Conservation (phyloP, 371 early-diverging fungal genomes). For the Syncephalastrum sp. region DNA sequence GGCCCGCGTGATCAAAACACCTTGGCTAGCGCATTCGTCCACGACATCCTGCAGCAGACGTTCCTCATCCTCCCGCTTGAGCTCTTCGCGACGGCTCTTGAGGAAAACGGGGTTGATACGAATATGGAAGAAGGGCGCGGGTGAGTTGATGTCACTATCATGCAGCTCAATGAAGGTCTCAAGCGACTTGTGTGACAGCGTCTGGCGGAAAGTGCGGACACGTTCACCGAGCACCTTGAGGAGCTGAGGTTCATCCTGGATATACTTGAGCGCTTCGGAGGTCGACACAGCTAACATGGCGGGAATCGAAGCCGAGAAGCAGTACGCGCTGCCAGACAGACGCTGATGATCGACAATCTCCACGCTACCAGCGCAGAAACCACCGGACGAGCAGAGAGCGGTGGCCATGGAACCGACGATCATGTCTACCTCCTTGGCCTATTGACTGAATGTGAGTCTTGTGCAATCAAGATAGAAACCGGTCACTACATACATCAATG, state of each 20-base stretch:
- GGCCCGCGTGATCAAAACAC: slow-evolving; percentile 83
- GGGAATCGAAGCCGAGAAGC: slow-evolving; percentile 98
- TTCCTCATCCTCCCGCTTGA: slow-evolving; percentile 58
- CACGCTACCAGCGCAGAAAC: slow-evolving; percentile 91
- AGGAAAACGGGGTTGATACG: slow-evolving; percentile 54
- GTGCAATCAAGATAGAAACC: not conserved
- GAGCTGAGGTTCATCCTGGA: slow-evolving; percentile 44
- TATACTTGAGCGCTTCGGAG: slow-evolving; percentile 78
- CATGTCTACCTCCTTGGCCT: slow-evolving; percentile 89
- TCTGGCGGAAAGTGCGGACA: slow-evolving; percentile 32
- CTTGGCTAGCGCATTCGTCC: slow-evolving; percentile 70
- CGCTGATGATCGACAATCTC: slow-evolving; percentile 95
- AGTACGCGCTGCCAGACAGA: slow-evolving; percentile 92
- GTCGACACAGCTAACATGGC: slow-evolving; percentile 93
- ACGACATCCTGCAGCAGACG: slow-evolving; percentile 81
- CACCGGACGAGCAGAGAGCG: slow-evolving; percentile 89
- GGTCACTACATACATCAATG: slow-evolving; percentile 45
- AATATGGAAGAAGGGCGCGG: slow-evolving; percentile 67
- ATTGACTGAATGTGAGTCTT: not conserved
- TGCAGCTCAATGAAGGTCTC: slow-evolving; percentile 46
- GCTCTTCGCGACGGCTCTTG: slow-evolving; percentile 24
- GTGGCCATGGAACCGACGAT: slow-evolving; percentile 90
- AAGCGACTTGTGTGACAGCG: slow-evolving; percentile 33
- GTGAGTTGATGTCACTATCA: slow-evolving; percentile 54
- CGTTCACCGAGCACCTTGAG: slow-evolving; percentile 39